Percentiles rank a stretch among this genome's conserved stretches.
phyloP scores from a whole-genome alignment of 2,329 filamentous ascomycete genomes.

The Trichoderma afroharzianum region DNA sequence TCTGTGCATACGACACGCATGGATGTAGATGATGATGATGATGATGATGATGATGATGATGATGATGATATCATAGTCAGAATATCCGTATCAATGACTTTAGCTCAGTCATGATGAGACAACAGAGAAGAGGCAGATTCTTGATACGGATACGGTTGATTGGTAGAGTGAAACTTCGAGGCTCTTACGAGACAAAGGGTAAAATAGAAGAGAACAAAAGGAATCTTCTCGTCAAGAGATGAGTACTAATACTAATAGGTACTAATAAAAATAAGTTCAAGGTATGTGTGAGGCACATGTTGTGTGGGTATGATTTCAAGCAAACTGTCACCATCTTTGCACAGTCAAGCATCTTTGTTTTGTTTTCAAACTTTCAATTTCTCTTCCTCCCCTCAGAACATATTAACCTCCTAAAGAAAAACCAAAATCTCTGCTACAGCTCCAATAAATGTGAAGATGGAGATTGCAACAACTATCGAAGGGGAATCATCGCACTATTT shows the following conservation, averaged over 20 bases:
- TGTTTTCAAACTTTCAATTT: neutral
- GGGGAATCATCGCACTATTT: conserved; percentile 23
- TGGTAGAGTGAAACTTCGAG: neutral
- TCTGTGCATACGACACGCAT: neutral
- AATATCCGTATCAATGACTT: neutral
- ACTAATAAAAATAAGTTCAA: conserved; percentile 21
- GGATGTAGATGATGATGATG: conserved; percentile 18
- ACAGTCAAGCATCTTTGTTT: neutral
- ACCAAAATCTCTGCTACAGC: conserved; percentile 25
- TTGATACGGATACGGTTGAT: neutral
- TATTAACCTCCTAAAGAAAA: neutral
- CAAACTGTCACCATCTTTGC: neutral
- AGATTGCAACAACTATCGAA: conserved; percentile 20
- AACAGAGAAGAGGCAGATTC: neutral
- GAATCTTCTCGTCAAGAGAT: neutral
- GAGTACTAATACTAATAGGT: conserved; percentile 20
- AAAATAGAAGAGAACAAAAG: neutral
- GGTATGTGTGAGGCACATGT: neutral
- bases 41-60: neutral
- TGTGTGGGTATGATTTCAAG: conserved; percentile 8
- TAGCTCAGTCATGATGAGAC: too few species aligned
- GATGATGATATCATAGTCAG: conserved; percentile 5
- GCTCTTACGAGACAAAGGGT: too few species aligned
- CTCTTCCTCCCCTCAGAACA: neutral
- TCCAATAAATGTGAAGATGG: conserved; percentile 23